Evolutionary conservation across 2,329 filamentous ascomycete species (phyloP), one percentile per base, ranked within the genome.

Genomic region (Volutella citrinella): DNA sequence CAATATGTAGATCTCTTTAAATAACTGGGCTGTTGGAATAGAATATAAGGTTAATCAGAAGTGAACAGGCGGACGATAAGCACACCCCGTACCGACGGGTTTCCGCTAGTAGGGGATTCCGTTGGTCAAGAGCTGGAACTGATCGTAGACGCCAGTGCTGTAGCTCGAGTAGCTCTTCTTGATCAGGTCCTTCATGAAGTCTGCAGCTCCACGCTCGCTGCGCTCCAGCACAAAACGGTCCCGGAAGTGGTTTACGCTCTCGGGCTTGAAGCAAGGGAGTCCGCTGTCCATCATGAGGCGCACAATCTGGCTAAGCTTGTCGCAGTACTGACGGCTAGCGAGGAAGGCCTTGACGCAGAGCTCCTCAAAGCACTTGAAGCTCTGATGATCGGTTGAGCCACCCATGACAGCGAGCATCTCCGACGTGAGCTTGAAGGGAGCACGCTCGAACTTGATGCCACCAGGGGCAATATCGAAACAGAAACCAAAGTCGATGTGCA

Each of bases 351-450:
- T 98, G 59, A 98, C 77, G 54, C 88, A 94, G 23, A 99, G 76
- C 59, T 96, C 91, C 65, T 98, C 93, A 53, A 99, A 99, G 78
- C 87, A 93, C 46, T 83, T 83, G 71, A 95, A 99, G 11, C 88
- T 74, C 62, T 97, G 91, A 32, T 90, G 86, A 25, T 84, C 81
- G 4, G 80, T 84, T 34, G 75, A 82, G 39, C 90, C 90, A 33
- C 93, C 91, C 91, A 99, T 97, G 51, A 99, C 93, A n/a, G 90
- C 87, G 40, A 98, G 77, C 94, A 98, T 98, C 61, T 99, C 93
- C 7, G 81, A 78, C 1, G 93, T 98, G 34, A 99, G 79, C 67
- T 99, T 99, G 75, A 99, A 99, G 1, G 93, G 93, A 0, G 93
- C 93, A 16, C 93, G 84, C 70, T 99, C 93, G 57, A 99, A 99